Evolutionary conservation across 2,329 filamentous ascomycete genomes (phyloP), one percentile per base, ranked within the genome.

Genomic region (Aureobasidium sp.): DNA sequence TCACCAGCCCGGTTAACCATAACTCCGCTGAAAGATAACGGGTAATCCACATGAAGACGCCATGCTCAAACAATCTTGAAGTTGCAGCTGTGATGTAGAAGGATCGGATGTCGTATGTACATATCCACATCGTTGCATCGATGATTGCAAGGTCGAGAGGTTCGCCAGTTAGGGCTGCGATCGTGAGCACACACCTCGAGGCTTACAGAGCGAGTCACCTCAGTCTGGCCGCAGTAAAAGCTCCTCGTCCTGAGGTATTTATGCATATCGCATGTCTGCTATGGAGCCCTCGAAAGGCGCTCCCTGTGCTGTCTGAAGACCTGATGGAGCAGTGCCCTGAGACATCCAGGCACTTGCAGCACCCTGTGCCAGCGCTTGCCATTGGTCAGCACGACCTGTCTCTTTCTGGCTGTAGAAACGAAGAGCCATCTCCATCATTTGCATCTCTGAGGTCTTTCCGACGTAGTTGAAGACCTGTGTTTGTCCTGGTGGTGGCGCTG

Each of bases 401-500:
- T 71, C 70, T 62, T 71, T 71, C 62, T 72, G 69, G 52, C 69
- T 71, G 60, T 73, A 63, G 58, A 70, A 70, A 50, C 70, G 67
- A 57, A 74, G 63, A 0, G 88, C 88, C 36, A 85, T 83, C 52
- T 86, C 82, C 68, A 90, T 72, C 67, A 70, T 72, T 21, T 68
- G 65, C 69, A 86, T 83, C 63, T 88, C 82, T 66, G 89, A 85
- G 48, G 85, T 84, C 64, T 89, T 85, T 65, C 89, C 86, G 9
- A 86, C 79, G 70, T 95, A 96, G 63, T 85, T 88, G 77, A 95
- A 70, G 66, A 74, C 69, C 6, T 72, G 76, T 29, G 72, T 58
- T 66, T 66, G 58, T 60, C 65, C 68, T 15, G 67, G 62, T 32
- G 69, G 67, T 0, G 63, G 47, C 11, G 63, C 53, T 34, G 60